Conservation (phyloP, 179 eudicot species). For the Drosera spatulata region DNA sequence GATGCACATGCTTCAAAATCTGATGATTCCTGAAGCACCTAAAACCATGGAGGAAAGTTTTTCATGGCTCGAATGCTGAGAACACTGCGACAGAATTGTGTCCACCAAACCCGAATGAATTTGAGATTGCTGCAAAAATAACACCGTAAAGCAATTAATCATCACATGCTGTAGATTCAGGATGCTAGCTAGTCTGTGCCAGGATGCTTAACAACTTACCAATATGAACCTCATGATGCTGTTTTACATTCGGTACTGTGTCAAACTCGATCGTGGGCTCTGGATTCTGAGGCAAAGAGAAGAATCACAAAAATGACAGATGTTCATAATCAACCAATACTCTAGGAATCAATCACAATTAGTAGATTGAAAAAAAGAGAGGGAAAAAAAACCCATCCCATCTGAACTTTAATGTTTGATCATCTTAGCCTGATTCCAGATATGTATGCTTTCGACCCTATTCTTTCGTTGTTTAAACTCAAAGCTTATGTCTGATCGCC, state of each 20-base stretch:
- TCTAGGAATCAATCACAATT: too few species aligned
- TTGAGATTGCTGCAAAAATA: conserved; percentile 68
- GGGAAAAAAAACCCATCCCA: too few species aligned
- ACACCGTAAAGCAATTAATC: background rate
- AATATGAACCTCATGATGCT: conserved; percentile 88
- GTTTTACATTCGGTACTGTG: conserved; percentile 71
- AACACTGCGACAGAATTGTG: conserved; percentile 25
- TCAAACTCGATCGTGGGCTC: conserved; percentile 91
- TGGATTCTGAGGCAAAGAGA: conserved; percentile 43
- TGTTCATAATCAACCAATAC: too few species aligned
- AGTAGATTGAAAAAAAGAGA: too few species aligned
- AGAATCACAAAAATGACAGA: background rate
- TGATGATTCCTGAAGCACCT: too few species aligned
- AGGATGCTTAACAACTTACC: conserved; percentile 37
- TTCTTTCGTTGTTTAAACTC: too few species aligned
- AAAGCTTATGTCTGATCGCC: too few species aligned
- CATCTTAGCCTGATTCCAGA: too few species aligned
- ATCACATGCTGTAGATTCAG: background rate
- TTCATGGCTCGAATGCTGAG: conserved; percentile 79
- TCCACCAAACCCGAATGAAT: conserved; percentile 85
- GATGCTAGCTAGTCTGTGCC: background rate
- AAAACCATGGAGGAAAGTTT: too few species aligned
- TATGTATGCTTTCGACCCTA: too few species aligned
- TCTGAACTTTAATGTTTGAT: too few species aligned
- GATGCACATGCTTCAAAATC: too few species aligned